phyloP scores from a whole-genome alignment of 352 stramenopile genomes.

The Phytophthora fragariae region DNA sequence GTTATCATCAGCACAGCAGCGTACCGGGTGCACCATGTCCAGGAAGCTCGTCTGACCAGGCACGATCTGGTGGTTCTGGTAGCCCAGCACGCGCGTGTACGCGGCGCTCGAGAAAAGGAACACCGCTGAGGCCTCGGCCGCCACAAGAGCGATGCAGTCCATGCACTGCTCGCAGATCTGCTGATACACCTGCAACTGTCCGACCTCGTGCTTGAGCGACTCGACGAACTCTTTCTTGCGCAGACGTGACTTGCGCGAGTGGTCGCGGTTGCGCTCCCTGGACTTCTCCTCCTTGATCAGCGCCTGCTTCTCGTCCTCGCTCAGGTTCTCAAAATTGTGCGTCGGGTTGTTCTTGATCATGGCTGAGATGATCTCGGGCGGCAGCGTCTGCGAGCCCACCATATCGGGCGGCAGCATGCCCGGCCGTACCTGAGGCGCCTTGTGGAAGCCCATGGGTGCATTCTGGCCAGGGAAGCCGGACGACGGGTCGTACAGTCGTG shows the following conservation, averaged over 20 bases:
- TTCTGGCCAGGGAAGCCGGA: conserved; percentile 51
- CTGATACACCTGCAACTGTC: conserved; percentile 87
- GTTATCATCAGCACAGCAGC: conserved; percentile 6
- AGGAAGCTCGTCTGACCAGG: conserved; percentile 82
- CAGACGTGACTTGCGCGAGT: conserved; percentile 94
- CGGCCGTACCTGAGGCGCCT: conserved; percentile 34
- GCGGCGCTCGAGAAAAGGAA: conserved; percentile 76
- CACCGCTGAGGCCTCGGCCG: conserved; percentile 60
- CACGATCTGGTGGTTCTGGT: conserved; percentile 80
- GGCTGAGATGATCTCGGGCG: conserved; percentile 78
- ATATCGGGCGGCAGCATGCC: conserved; percentile 43
- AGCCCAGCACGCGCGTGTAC: conserved; percentile 79
- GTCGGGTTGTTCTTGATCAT: conserved; percentile 85
- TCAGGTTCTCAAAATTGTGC: conserved; percentile 78
- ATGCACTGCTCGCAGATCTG: conserved; percentile 85
- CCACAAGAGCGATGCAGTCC: conserved; percentile 83
- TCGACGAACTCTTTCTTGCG: conserved; percentile 97
- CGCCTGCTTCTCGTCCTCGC: conserved; percentile 81
- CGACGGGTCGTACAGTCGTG: conserved; percentile 75
- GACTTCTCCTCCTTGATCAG: conserved; percentile 87
- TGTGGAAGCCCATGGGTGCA: conserved; percentile 61
- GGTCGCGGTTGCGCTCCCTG: conserved; percentile 94
- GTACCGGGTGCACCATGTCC: conserved; percentile 84
- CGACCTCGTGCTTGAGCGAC: conserved; percentile 91
- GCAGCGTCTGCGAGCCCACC: conserved; percentile 80